Percentiles rank a stretch among this genome's conserved stretches.
These are phyloP conservation scores for Hansfordia pulvinata DNA, from an alignment of 2,329 filamentous ascomycete species.

Conservation along the genomic window DNA sequence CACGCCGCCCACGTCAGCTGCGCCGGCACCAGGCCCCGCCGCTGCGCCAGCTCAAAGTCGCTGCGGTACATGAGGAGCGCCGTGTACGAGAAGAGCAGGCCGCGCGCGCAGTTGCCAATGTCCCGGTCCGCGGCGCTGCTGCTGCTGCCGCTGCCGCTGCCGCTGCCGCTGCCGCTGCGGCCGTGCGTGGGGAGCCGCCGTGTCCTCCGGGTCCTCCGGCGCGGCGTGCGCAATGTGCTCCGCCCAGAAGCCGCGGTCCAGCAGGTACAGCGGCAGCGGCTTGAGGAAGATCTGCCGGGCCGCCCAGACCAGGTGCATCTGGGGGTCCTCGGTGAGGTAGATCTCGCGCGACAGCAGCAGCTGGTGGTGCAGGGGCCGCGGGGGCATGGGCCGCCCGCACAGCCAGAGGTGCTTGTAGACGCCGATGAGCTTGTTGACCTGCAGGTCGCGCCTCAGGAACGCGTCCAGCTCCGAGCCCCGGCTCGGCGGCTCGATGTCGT, in stretches of 20 bases:
- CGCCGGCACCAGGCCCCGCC: slow-evolving; percentile 18
- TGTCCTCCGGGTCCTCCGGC: no score
- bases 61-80: slow-evolving; percentile 22
- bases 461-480: slow-evolving; percentile 2
- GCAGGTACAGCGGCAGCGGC: slow-evolving; percentile 24
- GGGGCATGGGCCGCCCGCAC: slow-evolving; percentile 20
- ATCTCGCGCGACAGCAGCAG: slow-evolving; percentile 18
- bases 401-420: slow-evolving; percentile 17
- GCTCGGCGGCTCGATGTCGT: slow-evolving; percentile 12
- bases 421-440: slow-evolving; percentile 15
- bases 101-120: slow-evolving; percentile 17
- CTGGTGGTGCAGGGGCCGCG: slow-evolving; percentile 23
- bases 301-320: slow-evolving; percentile 25
- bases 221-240: slow-evolving; percentile 7
- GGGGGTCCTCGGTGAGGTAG: slow-evolving; percentile 20
- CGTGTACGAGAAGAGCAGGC: slow-evolving; percentile 24
- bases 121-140: slow-evolving; percentile 7
- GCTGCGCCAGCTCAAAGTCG: slow-evolving; percentile 21
- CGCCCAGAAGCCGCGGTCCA: slow-evolving; percentile 21
- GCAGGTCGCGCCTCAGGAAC: slow-evolving; percentile 9
- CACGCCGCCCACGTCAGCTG: slow-evolving; percentile 21
- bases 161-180: slow-evolving; percentile 1
- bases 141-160: no score
- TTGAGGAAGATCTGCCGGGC: slow-evolving; percentile 23
- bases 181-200: no score